Percentiles rank a stretch among this genome's conserved stretches.
These are phyloP conservation scores for Gossypium thurberi DNA, from an alignment of 345 rosid genomes.

Conservation along the genomic window DNA sequence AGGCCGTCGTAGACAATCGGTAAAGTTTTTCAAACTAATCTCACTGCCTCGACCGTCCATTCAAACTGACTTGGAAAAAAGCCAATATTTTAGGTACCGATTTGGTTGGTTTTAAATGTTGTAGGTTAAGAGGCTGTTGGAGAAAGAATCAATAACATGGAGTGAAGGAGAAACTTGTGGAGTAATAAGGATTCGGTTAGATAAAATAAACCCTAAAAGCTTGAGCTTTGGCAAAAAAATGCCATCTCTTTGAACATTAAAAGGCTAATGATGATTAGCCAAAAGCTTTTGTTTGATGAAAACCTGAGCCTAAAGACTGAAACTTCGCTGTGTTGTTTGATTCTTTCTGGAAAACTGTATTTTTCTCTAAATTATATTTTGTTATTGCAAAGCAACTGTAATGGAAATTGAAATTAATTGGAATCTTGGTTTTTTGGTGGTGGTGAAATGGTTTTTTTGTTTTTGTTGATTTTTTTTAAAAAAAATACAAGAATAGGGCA, in stretches of 20 bases:
- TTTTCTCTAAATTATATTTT: background rate
- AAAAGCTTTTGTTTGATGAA: background rate
- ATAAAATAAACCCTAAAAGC: conserved; percentile 29
- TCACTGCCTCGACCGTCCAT: too few species aligned
- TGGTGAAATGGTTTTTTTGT: background rate
- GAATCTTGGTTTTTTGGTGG: too few species aligned
- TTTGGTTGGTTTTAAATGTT: background rate
- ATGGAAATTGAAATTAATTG: background rate
- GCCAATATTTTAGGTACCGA: background rate
- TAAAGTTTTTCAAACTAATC: conserved; percentile 12
- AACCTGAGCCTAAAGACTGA: background rate
- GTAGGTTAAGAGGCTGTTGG: conserved; percentile 44
- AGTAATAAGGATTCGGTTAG: conserved; percentile 32
- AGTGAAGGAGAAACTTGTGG: conserved; percentile 35
- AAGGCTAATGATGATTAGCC: background rate
- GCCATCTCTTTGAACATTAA: background rate
- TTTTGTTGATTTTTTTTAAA: background rate
- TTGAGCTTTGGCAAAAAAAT: conserved; percentile 34
- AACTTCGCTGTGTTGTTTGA: background rate
- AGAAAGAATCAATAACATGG: conserved; percentile 49
- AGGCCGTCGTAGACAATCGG: conserved; percentile 45
- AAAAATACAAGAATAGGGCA: too few species aligned
- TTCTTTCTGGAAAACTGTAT: background rate
- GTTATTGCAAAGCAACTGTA: background rate
- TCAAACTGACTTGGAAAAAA: too few species aligned